Conservation (phyloP, 2,329 filamentous ascomycete genomes). For the Polytolypa hystricis region DNA sequence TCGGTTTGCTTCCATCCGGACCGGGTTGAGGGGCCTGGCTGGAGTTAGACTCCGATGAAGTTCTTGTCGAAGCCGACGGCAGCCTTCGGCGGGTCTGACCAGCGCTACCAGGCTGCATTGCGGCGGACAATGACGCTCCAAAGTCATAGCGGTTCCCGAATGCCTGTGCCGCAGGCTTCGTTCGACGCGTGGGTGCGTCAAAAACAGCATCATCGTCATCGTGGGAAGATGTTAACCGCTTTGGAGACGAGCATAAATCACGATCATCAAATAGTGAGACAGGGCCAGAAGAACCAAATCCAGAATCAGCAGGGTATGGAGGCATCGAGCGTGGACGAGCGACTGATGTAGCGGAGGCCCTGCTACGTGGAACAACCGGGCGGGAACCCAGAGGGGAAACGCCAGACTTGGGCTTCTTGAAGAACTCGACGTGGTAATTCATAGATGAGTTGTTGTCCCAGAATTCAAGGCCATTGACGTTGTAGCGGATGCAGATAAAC, state of each 20-base stretch:
- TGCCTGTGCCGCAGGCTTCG: slow-evolving; percentile 49
- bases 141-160: slow-evolving; percentile 96
- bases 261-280: slow-evolving; percentile 2
- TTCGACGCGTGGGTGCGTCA: slow-evolving; percentile 40
- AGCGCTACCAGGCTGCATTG: slow-evolving; percentile 49
- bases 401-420: slow-evolving; percentile 53
- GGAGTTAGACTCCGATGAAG: slow-evolving; percentile 43
- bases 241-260: not conserved
- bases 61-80: slow-evolving; percentile 47
- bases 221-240: not conserved
- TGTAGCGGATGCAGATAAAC: slow-evolving; percentile 84
- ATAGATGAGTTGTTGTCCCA: slow-evolving; percentile 87
- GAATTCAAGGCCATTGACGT: slow-evolving; percentile 69
- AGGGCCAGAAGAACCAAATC: slow-evolving; percentile 35
- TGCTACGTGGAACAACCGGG: slow-evolving; percentile 55
- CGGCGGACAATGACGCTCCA: slow-evolving; percentile 76
- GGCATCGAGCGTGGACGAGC: slow-evolving; percentile 40
- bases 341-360: slow-evolving; percentile 42
- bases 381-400: slow-evolving; percentile 41
- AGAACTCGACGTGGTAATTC: slow-evolving; percentile 94
- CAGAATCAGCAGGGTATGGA: slow-evolving; percentile 59
- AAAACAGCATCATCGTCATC: slow-evolving; percentile 55
- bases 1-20: not conserved
- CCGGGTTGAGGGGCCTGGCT: slow-evolving; percentile 6
- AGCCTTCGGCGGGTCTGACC: slow-evolving; percentile 48